Evolutionary conservation across 495 filamentous ascomycete species (phyloP).

Genomic region (Aspergillus ostianus): DNA sequence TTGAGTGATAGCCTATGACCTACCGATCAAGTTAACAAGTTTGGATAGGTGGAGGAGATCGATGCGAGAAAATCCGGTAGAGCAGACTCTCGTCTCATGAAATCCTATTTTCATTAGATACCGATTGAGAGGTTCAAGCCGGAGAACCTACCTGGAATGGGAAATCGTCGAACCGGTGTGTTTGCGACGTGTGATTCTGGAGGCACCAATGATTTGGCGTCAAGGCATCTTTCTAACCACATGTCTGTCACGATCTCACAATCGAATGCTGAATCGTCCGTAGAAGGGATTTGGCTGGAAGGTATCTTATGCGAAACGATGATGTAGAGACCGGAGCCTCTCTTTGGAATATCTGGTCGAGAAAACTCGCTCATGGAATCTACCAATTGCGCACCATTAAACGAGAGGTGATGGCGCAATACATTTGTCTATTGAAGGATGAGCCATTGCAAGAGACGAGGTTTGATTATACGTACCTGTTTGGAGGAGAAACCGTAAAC

Average conservation of each 20-base stretch:
- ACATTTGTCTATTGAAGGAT: slow-evolving; percentile 38
- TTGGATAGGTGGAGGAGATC: slow-evolving; percentile 82
- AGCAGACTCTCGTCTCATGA: slow-evolving; percentile 64
- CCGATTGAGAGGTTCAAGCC: neutral
- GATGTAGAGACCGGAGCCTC: slow-evolving; percentile 45
- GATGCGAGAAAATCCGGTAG: slow-evolving; percentile 79
- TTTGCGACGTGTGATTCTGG: slow-evolving; percentile 71
- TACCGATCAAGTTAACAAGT: slow-evolving; percentile 69
- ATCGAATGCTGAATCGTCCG: slow-evolving; percentile 43
- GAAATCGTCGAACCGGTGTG: slow-evolving; percentile 68
- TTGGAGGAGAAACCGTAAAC: slow-evolving; percentile 63
- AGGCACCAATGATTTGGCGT: slow-evolving; percentile 65
- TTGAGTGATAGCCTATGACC: slow-evolving; percentile 9
- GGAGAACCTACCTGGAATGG: slow-evolving; percentile 54
- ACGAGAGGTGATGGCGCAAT: slow-evolving; percentile 50
- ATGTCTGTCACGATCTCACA: slow-evolving; percentile 74
- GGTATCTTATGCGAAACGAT: slow-evolving; percentile 55
- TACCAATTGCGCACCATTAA: slow-evolving; percentile 52
- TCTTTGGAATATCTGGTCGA: slow-evolving; percentile 38
- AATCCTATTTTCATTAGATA: slow-evolving; percentile 51
- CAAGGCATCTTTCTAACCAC: slow-evolving; percentile 87
- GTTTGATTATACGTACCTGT: slow-evolving; percentile 37
- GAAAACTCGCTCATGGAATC: slow-evolving; percentile 40
- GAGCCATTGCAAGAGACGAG: slow-evolving; percentile 13
- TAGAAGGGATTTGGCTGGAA: slow-evolving; percentile 33